phyloP scores from a whole-genome alignment of 768 basidiomycete genomes.

The Pleurotus tuber-regium region DNA sequence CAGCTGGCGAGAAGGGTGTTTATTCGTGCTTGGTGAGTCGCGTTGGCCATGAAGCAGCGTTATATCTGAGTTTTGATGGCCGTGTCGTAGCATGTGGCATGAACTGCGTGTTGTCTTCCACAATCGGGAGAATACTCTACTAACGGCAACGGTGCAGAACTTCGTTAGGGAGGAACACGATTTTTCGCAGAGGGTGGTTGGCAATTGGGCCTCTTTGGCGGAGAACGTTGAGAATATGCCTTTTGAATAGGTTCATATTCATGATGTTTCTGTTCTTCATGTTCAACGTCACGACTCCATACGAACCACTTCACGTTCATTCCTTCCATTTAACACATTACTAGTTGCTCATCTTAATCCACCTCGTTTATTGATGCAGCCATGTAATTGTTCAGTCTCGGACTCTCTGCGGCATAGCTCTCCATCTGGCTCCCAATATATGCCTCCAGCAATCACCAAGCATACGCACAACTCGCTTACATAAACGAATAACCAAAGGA shows the following conservation, averaged over 20 bases:
- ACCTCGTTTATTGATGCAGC: too few relatives aligned
- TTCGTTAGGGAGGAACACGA: conserved; percentile 75
- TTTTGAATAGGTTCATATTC: conserved; percentile 52
- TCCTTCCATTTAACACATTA: too few relatives aligned
- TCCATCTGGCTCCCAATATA: too few relatives aligned
- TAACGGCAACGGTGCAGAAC: conserved; percentile 68
- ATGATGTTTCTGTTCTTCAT: not conserved
- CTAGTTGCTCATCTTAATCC: too few relatives aligned
- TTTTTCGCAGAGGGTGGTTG: conserved; percentile 58
- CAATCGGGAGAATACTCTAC: conserved; percentile 81
- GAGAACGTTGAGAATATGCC: conserved; percentile 82
- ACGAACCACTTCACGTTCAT: too few relatives aligned
- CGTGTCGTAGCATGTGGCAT: conserved; percentile 77
- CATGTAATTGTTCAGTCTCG: too few relatives aligned
- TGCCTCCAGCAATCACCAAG: too few relatives aligned
- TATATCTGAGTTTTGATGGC: conserved; percentile 2
- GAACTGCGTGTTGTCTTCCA: conserved; percentile 92
- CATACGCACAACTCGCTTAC: too few relatives aligned
- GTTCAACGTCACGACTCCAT: not conserved
- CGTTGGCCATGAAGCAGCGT: conserved; percentile 10
- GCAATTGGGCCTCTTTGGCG: conserved; percentile 73
- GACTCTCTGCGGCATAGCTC: too few relatives aligned
- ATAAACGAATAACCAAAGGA: too few relatives aligned
- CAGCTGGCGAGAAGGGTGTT: conserved; percentile 80
- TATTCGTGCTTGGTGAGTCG: conserved; percentile 76